Evolutionary conservation across 2,329 filamentous ascomycete genomes (phyloP), one percentile per base, ranked within the genome.

Genomic region (Aspergillus ochraceus): DNA sequence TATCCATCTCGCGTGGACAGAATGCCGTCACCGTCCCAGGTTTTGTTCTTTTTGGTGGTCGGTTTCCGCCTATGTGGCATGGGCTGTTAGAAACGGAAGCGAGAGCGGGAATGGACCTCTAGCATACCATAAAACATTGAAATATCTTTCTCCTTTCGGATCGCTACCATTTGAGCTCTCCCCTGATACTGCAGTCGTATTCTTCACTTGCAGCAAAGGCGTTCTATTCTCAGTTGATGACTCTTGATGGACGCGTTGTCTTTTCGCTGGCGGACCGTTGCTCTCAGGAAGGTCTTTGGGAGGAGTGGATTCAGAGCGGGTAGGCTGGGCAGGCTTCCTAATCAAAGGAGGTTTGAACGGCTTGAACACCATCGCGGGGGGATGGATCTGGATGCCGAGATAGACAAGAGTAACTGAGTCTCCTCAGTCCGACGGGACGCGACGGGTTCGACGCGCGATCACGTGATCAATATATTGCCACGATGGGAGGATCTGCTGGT

Each of bases 21-120:
- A 2, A 90, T 80, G 1, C 88, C 89, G 73, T 91, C 89, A 2
- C 88, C 88, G 68, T 91, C 88, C 88, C 89, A 91, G 5, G 87
- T 91, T 71, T 91, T 91, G 73, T 91, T 86, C 75, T 91, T 91
- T 73, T 90, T 91, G 6, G 79, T 83, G 0, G 87, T 90, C 54
- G 83, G 84, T 72, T 89, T 90, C 20, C 89, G 85, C 88, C 85
- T 86, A 55, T 42, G 17, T n/a, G 20, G 8, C 17, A 30, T 12
- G 42, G 10, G 11, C 36, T 17, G 24, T 42, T 47, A 53, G n/a
- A 12, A 22, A 53, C 19, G 5, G 11, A 32, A 22, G 19, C 4
- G 22, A 52, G 10, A 47, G 14, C 8, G 3, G 10, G 36, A 22
- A 24, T 9, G 39, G 29, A 3, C 14, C 5, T 20, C 19, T 4